Conservation (phyloP, 1,284 basidiomycete species). For the Leucoagaricus sp. region DNA sequence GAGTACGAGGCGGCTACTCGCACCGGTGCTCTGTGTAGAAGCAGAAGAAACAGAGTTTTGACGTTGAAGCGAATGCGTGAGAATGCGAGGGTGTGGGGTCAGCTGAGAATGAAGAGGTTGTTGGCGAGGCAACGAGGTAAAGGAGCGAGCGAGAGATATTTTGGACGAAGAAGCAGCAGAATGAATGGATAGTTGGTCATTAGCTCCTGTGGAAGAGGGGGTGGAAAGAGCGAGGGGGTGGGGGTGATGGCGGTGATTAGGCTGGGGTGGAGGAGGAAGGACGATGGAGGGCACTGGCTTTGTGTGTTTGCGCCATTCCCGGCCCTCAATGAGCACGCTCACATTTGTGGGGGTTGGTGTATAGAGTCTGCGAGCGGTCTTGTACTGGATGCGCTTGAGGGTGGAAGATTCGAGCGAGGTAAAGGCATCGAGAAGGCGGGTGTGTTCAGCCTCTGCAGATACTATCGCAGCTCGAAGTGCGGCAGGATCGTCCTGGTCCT, state of each 20-base stretch:
- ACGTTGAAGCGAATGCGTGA: conserved; percentile 31
- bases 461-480: conserved; percentile 65
- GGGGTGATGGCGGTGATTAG: conserved; percentile 16
- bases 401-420: conserved; percentile 64
- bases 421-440: conserved; percentile 68
- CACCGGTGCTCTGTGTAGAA: conserved; percentile 28
- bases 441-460: conserved; percentile 63
- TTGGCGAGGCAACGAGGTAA: conserved; percentile 23
- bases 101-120: conserved; percentile 17
- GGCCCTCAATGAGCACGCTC: conserved; percentile 30
- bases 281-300: conserved; percentile 19
- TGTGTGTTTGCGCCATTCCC: conserved; percentile 35
- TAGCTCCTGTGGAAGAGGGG: conserved; percentile 22
- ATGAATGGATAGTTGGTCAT: conserved; percentile 43
- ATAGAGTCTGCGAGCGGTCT: conserved; percentile 33
- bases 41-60: conserved; percentile 48
- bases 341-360: conserved; percentile 29
- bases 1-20: conserved; percentile 18
- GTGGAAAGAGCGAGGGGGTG: conserved; percentile 3
- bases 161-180: conserved; percentile 42
- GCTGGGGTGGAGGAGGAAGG: conserved; percentile 19
- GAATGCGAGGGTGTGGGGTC: conserved; percentile 24
- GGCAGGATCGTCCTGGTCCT: conserved; percentile 25
- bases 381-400: conserved; percentile 46
- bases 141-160: conserved; percentile 39